Conservation (phyloP, 2,329 filamentous ascomycete species). For the Cordyceps farinosa region DNA sequence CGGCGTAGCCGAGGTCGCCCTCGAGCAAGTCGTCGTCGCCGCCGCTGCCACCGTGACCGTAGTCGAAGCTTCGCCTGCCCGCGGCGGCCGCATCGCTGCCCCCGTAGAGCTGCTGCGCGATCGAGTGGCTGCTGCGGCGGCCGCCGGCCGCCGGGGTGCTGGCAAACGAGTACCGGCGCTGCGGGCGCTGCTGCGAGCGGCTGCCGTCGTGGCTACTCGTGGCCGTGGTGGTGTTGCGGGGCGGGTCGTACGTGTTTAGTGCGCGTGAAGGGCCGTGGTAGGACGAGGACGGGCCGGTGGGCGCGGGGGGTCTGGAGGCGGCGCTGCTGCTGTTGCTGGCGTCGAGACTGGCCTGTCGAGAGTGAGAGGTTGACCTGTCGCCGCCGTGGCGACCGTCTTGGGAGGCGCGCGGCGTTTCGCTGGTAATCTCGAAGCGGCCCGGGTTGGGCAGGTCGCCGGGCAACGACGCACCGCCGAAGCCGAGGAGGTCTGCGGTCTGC, state of each 20-base stretch:
- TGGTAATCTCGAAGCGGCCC: slow-evolving; percentile 67
- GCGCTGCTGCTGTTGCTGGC: not conserved
- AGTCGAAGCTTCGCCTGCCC: slow-evolving; percentile 46
- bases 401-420: slow-evolving; percentile 36
- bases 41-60: slow-evolving; percentile 46
- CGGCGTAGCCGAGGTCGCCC: slow-evolving; percentile 90
- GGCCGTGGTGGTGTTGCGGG: slow-evolving; percentile 27
- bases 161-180: slow-evolving; percentile 53
- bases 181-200: slow-evolving; percentile 32
- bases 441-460: slow-evolving; percentile 67
- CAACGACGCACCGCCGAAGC: slow-evolving; percentile 50
- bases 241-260: slow-evolving; percentile 44
- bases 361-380: not conserved
- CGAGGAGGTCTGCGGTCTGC: slow-evolving; percentile 64
- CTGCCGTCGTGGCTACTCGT: slow-evolving; percentile 24
- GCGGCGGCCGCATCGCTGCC: slow-evolving; percentile 32
- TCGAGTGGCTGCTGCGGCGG: slow-evolving; percentile 46
- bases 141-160: slow-evolving; percentile 40
- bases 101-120: slow-evolving; percentile 52
- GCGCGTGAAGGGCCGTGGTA: slow-evolving; percentile 41
- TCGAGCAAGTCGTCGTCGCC: slow-evolving; percentile 71
- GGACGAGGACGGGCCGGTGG: not conserved
- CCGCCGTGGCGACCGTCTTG: not conserved
- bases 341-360: not conserved
- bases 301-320: not conserved